Evolutionary conservation across 1,139 yeast genomes (phyloP).

Genomic region (Blastobotrys serpentis): DNA sequence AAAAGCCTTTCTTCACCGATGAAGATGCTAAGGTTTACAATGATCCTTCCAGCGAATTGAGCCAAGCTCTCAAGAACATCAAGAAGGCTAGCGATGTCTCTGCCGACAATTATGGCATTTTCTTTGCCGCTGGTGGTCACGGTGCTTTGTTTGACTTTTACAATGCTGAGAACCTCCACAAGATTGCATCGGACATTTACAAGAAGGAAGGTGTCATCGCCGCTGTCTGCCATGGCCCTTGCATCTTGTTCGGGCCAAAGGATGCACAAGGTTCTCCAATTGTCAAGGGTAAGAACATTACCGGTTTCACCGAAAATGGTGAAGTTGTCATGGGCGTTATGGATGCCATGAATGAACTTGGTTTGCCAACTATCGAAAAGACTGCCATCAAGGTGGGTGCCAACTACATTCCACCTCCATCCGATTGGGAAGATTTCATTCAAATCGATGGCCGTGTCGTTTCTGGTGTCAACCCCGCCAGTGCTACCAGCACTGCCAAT

Average conservation of each 20-base stretch:
- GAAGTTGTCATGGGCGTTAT: constrained; percentile 46
- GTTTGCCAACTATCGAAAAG: constrained; percentile 38
- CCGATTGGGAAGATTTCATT: constrained; percentile 54
- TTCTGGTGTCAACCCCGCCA: constrained; percentile 64
- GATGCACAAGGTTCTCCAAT: constrained; percentile 47
- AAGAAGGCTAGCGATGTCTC: constrained; percentile 28
- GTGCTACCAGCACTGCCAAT: constrained; percentile 53
- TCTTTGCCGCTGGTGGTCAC: constrained; percentile 67
- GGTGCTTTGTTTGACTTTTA: constrained; percentile 61
- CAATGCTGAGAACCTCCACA: constrained; percentile 48
- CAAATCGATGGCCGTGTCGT: constrained; percentile 56
- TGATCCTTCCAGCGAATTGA: constrained; percentile 44
- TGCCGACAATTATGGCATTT: constrained; percentile 50
- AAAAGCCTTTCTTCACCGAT: constrained; percentile 44
- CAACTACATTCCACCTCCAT: constrained; percentile 45
- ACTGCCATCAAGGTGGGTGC: constrained; percentile 47
- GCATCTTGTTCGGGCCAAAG: constrained; percentile 49
- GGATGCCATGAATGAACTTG: constrained; percentile 39
- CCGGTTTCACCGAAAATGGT: constrained; percentile 62
- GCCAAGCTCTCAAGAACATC: constrained; percentile 36
- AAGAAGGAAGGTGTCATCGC: constrained; percentile 54
- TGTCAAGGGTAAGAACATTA: constrained; percentile 52
- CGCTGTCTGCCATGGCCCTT: constrained; percentile 70
- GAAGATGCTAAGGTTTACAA: constrained; percentile 45
- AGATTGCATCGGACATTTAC: constrained; percentile 48